Percentiles rank a stretch among this genome's conserved stretches.
Conservation (phyloP, 805 yeast genomes). For the Cyberlindnera misumaiensis region DNA sequence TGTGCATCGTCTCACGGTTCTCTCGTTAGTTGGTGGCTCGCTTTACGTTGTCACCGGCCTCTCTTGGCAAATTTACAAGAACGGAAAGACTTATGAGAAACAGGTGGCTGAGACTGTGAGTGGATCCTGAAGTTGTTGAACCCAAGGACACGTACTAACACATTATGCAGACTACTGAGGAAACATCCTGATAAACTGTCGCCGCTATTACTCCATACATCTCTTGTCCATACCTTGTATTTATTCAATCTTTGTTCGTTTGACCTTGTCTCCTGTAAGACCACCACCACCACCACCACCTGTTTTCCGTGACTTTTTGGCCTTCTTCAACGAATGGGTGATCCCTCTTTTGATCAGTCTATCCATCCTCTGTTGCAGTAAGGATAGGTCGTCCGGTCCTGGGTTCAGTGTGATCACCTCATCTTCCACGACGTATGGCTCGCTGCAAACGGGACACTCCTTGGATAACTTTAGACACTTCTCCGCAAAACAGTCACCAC, state of each 20-base stretch:
- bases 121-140: too few species aligned
- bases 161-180: too few species aligned
- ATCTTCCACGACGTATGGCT: conserved; percentile 9
- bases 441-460: conserved; percentile 37
- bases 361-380: conserved; percentile 20
- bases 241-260: conserved; percentile 1
- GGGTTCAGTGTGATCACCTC: conserved; percentile 36
- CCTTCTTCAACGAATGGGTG: conserved; percentile 30
- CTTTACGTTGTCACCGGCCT: conserved; percentile 46
- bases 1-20: conserved; percentile 64
- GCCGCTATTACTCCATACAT: too few species aligned
- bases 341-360: conserved; percentile 21
- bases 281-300: not conserved
- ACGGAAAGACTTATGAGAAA: conserved; percentile 45
- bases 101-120: conserved; percentile 15
- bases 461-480: conserved; percentile 23
- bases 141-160: too few species aligned
- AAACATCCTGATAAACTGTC: too few species aligned
- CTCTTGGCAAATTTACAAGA: conserved; percentile 43
- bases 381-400: conserved; percentile 14
- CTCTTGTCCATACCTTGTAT: not conserved
- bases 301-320: conserved; percentile 8
- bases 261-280: not conserved
- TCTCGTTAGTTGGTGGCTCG: conserved; percentile 55
- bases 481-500: conserved; percentile 37